phyloP scores from a whole-genome alignment of 768 basidiomycete species.

The Lepiota subincarnata region DNA sequence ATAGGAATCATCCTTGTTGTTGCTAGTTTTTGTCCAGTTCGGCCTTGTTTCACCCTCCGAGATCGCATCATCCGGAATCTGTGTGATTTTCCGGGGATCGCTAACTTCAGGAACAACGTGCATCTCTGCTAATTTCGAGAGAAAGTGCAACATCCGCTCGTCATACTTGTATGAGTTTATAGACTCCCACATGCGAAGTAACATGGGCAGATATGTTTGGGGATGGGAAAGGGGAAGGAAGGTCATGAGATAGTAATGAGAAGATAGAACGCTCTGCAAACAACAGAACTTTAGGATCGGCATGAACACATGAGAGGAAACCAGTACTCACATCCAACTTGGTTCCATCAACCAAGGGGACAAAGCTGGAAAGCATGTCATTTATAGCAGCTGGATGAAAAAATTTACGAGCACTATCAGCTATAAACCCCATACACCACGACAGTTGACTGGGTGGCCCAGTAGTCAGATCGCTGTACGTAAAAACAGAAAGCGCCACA shows the following conservation, averaged over 20 bases:
- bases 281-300: slow-evolving; percentile 12
- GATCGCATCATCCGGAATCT: slow-evolving; percentile 66
- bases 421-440: slow-evolving; percentile 73
- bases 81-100: slow-evolving; percentile 63
- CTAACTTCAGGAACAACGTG: slow-evolving; percentile 77
- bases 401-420: slow-evolving; percentile 68
- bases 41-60: slow-evolving; percentile 62
- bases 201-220: slow-evolving; percentile 76
- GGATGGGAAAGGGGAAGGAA: slow-evolving; percentile 86
- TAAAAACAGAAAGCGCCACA: slow-evolving; percentile 19
- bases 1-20: slow-evolving; percentile 16
- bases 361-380: slow-evolving; percentile 84
- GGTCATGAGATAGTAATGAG: slow-evolving; percentile 81
- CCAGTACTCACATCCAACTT: slow-evolving; percentile 59
- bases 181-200: slow-evolving; percentile 85
- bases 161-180: slow-evolving; percentile 88
- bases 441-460: slow-evolving; percentile 53
- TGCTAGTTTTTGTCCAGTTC: slow-evolving; percentile 44
- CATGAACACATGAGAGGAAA: background rate
- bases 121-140: slow-evolving; percentile 71
- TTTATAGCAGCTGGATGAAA: slow-evolving; percentile 85
- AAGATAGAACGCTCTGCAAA: slow-evolving; percentile 63
- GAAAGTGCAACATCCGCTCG: slow-evolving; percentile 84
- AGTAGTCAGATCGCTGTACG: slow-evolving; percentile 8
- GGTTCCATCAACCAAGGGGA: slow-evolving; percentile 75